Evolutionary conservation across 768 basidiomycete genomes (phyloP), one percentile per base, ranked within the genome.

Genomic region (Russula compacta): DNA sequence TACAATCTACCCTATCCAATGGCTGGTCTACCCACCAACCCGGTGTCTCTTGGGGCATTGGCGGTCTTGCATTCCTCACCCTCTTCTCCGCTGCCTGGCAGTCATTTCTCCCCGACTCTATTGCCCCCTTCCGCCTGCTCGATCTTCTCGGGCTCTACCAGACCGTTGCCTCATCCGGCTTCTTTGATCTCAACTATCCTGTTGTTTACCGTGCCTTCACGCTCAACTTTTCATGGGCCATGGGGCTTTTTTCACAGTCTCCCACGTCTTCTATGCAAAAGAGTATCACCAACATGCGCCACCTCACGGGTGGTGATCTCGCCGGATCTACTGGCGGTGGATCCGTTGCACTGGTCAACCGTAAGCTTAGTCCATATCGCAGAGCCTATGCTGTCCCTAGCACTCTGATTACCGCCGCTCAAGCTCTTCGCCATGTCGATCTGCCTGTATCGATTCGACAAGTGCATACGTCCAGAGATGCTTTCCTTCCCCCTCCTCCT

Each of bases 1-100:
- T 99, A 8, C 92, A 95, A 72, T 83, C 93, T 17, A 95, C 93
- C 2, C 76, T 98, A 11, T 86, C 91, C 17, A 99, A 99, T 70
- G 95, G 95, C 10, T 86, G 86, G 81, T 89, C 93, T 1, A 81
- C 84, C 1, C 83, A 82, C 61, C 89, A 90, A 70, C 70, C 75
- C 11, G 82, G 82, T 14, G 94, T 92, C 12, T 81, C 84, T 66
- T 95, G 91, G 89, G 76, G 81, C 1, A 86, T 88, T 8, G 89
- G 82, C 24, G 84, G 78, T 19, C 72, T 90, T 36, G 75, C 82
- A 40, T 69, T 92, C 24, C 75, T 85, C 10, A 85, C 87, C 1
- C 73, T 87, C 47, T 67, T 73, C 50, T 79, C 81, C 39, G 75
- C 80, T 50, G 65, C 81, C 56, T 81, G 77, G 77, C 78, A 84